Percentiles rank a stretch among this genome's conserved stretches.
phyloP scores from a whole-genome alignment of 768 basidiomycete species.

The Leucocoprinus sp. region DNA sequence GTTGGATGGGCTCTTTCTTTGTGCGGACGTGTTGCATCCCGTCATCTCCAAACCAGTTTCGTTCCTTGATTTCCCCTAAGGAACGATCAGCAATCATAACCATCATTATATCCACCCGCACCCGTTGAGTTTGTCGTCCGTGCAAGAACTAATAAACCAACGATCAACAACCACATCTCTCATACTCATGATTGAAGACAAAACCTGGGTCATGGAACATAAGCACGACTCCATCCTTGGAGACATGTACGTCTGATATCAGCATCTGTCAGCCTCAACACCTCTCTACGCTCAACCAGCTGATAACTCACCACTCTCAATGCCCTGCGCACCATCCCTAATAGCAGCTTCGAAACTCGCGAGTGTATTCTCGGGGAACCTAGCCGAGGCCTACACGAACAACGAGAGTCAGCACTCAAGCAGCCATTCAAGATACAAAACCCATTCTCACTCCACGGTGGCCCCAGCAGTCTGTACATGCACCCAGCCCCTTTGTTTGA shows the following conservation, averaged over 20 bases:
- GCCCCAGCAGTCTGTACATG: slow-evolving; percentile 70
- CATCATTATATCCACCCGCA: slow-evolving; percentile 17
- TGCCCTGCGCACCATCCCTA: slow-evolving; percentile 88
- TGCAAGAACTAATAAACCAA: slow-evolving; percentile 40
- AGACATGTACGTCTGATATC: slow-evolving; percentile 94
- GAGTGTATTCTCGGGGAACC: slow-evolving; percentile 89
- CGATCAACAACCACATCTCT: slow-evolving; percentile 10
- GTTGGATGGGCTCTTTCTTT: slow-evolving; percentile 67
- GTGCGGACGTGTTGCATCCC: slow-evolving; percentile 79
- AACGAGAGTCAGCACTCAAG: too few species aligned
- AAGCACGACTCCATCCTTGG: slow-evolving; percentile 75
- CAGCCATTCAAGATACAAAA: too few species aligned
- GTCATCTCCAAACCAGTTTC: slow-evolving; percentile 58
- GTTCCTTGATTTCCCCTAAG: slow-evolving; percentile 59
- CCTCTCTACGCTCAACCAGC: slow-evolving; percentile 1
- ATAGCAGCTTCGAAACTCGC: slow-evolving; percentile 94
- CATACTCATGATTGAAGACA: slow-evolving; percentile 2
- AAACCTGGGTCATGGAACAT: slow-evolving; percentile 94
- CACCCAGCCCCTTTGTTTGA: too few species aligned
- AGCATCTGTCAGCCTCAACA: slow-evolving; percentile 32
- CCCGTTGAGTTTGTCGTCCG: slow-evolving; percentile 76
- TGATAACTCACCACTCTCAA: slow-evolving; percentile 86
- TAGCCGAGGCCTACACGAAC: slow-evolving; percentile 67
- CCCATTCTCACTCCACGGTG: slow-evolving; percentile 35
- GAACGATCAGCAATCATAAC: slow-evolving; percentile 15